These are phyloP conservation scores for Xylaria sp. DNA, from an alignment of 2,329 filamentous ascomycete genomes.

Conservation along the genomic window DNA sequence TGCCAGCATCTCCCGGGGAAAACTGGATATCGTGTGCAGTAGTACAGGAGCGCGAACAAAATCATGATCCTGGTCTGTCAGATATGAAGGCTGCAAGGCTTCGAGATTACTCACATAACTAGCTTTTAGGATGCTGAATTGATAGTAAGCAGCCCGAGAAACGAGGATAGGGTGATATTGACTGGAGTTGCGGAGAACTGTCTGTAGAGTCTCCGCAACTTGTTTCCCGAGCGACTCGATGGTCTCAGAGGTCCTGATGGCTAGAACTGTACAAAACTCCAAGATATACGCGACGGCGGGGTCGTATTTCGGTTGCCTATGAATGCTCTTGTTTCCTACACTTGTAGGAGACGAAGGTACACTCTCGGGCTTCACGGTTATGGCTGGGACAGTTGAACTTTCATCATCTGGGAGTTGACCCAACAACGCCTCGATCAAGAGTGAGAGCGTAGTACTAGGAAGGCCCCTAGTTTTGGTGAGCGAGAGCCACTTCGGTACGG, in stretches of 20 bases:
- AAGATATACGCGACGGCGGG: slow-evolving; percentile 88
- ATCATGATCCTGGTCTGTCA: slow-evolving; percentile 72
- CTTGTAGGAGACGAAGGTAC: slow-evolving; percentile 66
- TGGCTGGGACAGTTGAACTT: slow-evolving; percentile 72
- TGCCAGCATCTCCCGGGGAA: slow-evolving; percentile 77
- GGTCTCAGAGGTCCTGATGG: slow-evolving; percentile 75
- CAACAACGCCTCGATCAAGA: slow-evolving; percentile 75
- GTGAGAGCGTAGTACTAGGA: slow-evolving; percentile 62
- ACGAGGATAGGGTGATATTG: slow-evolving; percentile 84
- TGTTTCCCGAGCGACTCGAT: slow-evolving; percentile 76
- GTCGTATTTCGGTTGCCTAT: slow-evolving; percentile 73
- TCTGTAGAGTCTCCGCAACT: slow-evolving; percentile 80
- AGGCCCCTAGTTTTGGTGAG: slow-evolving; percentile 56
- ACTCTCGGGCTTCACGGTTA: slow-evolving; percentile 87
- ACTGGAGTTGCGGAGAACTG: slow-evolving; percentile 77
- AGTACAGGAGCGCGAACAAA: slow-evolving; percentile 92
- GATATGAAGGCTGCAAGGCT: neutral
- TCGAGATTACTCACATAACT: slow-evolving; percentile 73
- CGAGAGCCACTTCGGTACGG: neutral
- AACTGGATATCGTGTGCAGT: slow-evolving; percentile 87
- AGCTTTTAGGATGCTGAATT: slow-evolving; percentile 78
- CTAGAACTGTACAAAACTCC: slow-evolving; percentile 84
- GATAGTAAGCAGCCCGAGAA: slow-evolving; percentile 84
- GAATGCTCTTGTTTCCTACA: slow-evolving; percentile 62
- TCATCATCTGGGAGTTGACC: slow-evolving; percentile 85